Conservation (phyloP, 2,329 filamentous ascomycete species). For the Aspergillus flavus region DNA sequence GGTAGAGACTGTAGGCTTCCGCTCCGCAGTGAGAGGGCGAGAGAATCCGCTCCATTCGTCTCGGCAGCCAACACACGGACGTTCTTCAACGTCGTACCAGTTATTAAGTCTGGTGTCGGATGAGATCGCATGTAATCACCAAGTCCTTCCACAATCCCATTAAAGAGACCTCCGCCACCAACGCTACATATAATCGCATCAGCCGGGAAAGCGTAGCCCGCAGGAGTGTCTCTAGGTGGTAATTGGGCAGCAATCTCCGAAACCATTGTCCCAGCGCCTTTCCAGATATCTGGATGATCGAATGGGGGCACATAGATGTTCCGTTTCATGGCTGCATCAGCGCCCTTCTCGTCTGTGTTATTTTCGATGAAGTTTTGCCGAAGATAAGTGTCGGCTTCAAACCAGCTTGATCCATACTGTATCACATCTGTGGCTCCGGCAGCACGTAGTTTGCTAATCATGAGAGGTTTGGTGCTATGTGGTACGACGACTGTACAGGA, state of each 20-base stretch:
- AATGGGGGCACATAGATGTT: constrained; percentile 43
- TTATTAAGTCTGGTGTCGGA: constrained; percentile 14
- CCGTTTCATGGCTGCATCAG: constrained; percentile 8
- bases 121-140: constrained; percentile 28
- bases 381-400: constrained; percentile 68
- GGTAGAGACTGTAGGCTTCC: constrained; percentile 60
- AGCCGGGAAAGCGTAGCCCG: constrained; percentile 43
- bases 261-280: constrained; percentile 38
- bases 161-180: constrained; percentile 76
- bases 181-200: constrained; percentile 76
- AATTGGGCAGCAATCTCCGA: constrained; percentile 41
- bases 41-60: constrained; percentile 70
- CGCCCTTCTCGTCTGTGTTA: constrained; percentile 4
- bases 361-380: constrained; percentile 49
- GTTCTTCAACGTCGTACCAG: constrained; percentile 11
- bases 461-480: constrained; percentile 61
- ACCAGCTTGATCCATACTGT: constrained; percentile 67
- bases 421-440: constrained; percentile 67
- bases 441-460: constrained; percentile 68
- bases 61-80: constrained; percentile 67
- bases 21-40: constrained; percentile 62
- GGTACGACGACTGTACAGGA: constrained; percentile 75
- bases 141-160: constrained; percentile 70
- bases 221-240: constrained; percentile 19
- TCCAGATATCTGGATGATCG: constrained; percentile 42